Evolutionary conservation across 305 asterid species (phyloP).

Genomic region (Fraxinus xanthoxyloides): DNA sequence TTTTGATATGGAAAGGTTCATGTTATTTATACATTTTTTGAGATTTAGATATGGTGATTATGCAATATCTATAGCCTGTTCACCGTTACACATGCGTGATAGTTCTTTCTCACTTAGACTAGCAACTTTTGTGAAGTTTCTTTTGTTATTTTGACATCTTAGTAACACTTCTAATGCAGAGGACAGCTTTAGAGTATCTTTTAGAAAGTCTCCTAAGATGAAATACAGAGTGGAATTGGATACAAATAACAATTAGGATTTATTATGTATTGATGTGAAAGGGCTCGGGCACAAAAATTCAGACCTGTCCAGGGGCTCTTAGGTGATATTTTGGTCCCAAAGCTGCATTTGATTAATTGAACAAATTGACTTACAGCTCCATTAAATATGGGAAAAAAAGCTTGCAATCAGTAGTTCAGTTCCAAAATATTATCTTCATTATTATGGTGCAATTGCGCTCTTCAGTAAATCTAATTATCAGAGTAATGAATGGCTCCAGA

Average conservation of each 20-base stretch:
- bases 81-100: not conserved
- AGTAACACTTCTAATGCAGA: not conserved
- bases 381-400: not conserved
- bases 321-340: not conserved
- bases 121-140: not conserved
- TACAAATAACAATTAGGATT: not conserved
- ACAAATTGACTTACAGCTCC: not conserved
- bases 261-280: not conserved
- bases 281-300: not conserved
- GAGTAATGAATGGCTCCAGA: not conserved
- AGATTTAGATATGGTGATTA: not conserved
- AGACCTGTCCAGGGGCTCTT: not conserved
- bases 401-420: not conserved
- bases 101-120: not conserved
- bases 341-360: not conserved
- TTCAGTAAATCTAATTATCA: not conserved
- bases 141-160: not conserved
- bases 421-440: not conserved
- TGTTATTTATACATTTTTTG: not conserved
- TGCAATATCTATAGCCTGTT: not conserved
- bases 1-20: not conserved
- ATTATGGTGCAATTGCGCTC: not conserved
- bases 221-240: not conserved
- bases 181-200: not conserved
- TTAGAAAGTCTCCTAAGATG: not conserved